Percentiles rank a stretch among this genome's conserved stretches.
Conservation (phyloP, 164 flowering plant species). For the Macadamia integrifolia region DNA sequence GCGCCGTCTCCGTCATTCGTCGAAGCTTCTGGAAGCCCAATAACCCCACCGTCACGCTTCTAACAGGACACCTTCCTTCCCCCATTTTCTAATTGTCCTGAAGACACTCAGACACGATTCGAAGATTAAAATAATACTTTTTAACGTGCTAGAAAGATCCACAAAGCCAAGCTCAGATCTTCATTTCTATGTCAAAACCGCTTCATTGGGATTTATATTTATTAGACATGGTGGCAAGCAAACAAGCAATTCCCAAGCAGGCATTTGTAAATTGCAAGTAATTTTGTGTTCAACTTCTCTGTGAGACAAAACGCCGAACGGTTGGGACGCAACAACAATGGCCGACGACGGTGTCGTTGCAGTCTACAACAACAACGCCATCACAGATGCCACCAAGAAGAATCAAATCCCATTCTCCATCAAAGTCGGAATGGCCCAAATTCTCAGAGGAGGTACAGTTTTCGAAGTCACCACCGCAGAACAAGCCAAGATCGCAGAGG, state of each 20-base stretch:
- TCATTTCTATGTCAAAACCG: no score
- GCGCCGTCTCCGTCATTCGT: no score
- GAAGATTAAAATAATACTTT: no score
- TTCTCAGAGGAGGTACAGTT: slow-evolving; percentile 75
- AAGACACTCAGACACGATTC: no score
- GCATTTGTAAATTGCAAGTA: background rate
- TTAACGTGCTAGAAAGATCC: no score
- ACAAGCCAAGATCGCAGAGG: slow-evolving; percentile 70
- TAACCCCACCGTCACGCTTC: background rate
- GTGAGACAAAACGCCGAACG: slow-evolving; percentile 17
- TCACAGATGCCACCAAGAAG: slow-evolving; percentile 38
- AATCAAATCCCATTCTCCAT: slow-evolving; percentile 51
- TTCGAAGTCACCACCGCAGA: slow-evolving; percentile 74
- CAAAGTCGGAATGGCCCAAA: slow-evolving; percentile 70
- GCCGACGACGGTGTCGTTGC: slow-evolving; percentile 48
- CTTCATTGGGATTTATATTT: no score
- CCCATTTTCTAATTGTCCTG: no score
- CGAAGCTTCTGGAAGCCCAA: slow-evolving; percentile 24
- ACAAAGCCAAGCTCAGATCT: background rate
- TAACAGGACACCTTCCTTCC: background rate
- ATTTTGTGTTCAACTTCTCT: background rate
- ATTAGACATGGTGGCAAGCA: background rate
- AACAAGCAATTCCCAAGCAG: background rate
- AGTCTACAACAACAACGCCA: slow-evolving; percentile 42
- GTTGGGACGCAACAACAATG: slow-evolving; percentile 20